Percentiles rank a stretch among this genome's conserved stretches.
These are phyloP conservation scores for Xylaria sp. DNA, from an alignment of 2,329 filamentous ascomycete species.

Conservation along the genomic window DNA sequence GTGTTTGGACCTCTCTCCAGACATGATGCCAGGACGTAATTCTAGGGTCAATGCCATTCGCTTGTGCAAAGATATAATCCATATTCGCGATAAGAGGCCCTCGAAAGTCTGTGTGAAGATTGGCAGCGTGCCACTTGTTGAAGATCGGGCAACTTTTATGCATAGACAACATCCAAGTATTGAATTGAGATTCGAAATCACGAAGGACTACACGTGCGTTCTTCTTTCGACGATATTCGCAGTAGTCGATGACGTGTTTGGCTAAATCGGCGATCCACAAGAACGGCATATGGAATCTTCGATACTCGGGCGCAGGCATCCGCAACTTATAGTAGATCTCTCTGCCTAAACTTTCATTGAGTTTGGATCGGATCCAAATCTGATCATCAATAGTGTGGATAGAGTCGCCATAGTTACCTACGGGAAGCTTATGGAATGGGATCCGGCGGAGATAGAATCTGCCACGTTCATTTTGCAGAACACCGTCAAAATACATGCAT, in stretches of 20 bases:
- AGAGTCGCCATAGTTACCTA: conserved; percentile 71
- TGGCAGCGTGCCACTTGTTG: conserved; percentile 63
- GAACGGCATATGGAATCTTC: conserved; percentile 69
- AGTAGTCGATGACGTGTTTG: conserved; percentile 78
- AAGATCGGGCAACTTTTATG: conserved; percentile 60
- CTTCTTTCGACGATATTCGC: conserved; percentile 52
- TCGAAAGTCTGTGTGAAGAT: conserved; percentile 69
- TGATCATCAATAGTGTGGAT: conserved; percentile 59
- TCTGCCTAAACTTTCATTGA: conserved; percentile 51
- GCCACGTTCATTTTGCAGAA: conserved; percentile 58
- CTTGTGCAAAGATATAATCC: conserved; percentile 73
- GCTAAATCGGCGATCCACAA: conserved; percentile 76
- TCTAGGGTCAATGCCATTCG: conserved; percentile 55
- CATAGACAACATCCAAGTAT: conserved; percentile 60
- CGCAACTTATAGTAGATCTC: conserved; percentile 72
- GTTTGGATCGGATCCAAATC: conserved; percentile 71
- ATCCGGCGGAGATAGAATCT: conserved; percentile 65
- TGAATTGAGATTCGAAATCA: conserved; percentile 69
- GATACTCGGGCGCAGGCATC: conserved; percentile 68
- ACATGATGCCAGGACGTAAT: conserved; percentile 55
- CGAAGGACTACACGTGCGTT: conserved; percentile 57
- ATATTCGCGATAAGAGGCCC: conserved; percentile 67
- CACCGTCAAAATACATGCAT: conserved; percentile 67
- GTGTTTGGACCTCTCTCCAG: conserved; percentile 63
- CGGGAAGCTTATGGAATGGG: conserved; percentile 66